These are phyloP conservation scores for Kurtzmaniella quercitrusa DNA, from an alignment of 1,139 yeast genomes.

Conservation along the genomic window DNA sequence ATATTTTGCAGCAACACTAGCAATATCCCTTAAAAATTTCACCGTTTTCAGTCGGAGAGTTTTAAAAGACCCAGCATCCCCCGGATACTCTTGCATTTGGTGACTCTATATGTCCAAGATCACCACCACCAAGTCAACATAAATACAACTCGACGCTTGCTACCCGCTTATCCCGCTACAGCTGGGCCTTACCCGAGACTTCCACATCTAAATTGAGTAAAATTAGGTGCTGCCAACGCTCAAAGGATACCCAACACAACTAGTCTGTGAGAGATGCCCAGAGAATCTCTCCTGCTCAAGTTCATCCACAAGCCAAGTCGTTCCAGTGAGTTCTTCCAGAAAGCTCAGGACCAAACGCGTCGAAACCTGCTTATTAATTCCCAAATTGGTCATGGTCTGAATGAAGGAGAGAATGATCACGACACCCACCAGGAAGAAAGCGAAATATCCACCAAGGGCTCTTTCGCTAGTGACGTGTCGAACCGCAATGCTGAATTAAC, in stretches of 20 bases:
- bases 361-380: conserved; percentile 27
- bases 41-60: neutral
- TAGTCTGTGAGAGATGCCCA: conserved; percentile 1
- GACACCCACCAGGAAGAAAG: neutral
- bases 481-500: conserved; percentile 1
- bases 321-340: conserved; percentile 25
- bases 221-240: neutral
- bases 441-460: neutral
- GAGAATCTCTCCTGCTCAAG: conserved; percentile 31
- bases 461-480: conserved; percentile 1
- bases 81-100: too few species aligned
- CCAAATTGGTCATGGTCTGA: conserved; percentile 3
- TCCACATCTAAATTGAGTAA: too few species aligned
- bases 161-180: too few species aligned
- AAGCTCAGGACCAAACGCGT: conserved; percentile 33
- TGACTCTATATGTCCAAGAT: too few species aligned
- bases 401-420: neutral
- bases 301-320: conserved; percentile 42
- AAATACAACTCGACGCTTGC: too few species aligned
- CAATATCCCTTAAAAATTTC: neutral
- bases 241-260: neutral
- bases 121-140: too few species aligned
- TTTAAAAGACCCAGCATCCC: neutral
- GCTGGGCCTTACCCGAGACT: too few species aligned
- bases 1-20: neutral